phyloP scores from a whole-genome alignment of 345 rosid genomes.

The Syzygium jambos region DNA sequence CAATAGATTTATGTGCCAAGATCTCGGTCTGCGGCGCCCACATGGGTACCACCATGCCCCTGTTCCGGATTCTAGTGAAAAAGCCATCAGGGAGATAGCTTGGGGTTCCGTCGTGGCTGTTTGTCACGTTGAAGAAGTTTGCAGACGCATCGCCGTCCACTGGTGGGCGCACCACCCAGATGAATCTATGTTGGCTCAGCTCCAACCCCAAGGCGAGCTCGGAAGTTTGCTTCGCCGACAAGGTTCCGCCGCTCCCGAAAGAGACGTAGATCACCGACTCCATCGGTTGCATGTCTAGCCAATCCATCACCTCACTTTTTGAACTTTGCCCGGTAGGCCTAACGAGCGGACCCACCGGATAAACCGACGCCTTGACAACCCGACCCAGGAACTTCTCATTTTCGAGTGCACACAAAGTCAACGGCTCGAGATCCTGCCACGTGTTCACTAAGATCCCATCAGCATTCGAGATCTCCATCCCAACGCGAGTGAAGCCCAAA shows the following conservation, averaged over 20 bases:
- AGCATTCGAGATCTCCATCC: conserved; percentile 13
- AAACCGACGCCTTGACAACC: background rate
- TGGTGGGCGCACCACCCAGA: background rate
- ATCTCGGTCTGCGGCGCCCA: conserved; percentile 66
- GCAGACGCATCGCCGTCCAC: background rate
- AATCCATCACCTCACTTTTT: background rate
- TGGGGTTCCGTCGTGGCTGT: background rate
- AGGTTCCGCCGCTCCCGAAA: conserved; percentile 64
- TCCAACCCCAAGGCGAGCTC: conserved; percentile 35
- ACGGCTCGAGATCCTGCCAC: conserved; percentile 33
- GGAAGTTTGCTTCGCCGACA: conserved; percentile 17
- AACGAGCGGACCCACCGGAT: conserved; percentile 16
- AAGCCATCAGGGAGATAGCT: conserved; percentile 55
- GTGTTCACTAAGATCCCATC: conserved; percentile 60
- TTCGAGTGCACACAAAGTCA: conserved; percentile 14
- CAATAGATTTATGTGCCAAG: conserved; percentile 42
- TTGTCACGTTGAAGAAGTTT: background rate
- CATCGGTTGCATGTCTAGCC: conserved; percentile 41
- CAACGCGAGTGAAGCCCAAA: conserved; percentile 3
- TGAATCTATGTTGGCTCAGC: conserved; percentile 22
- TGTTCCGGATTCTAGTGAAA: conserved; percentile 13
- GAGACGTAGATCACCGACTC: conserved; percentile 53
- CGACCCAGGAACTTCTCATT: background rate
- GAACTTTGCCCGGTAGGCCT: background rate
- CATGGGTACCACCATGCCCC: conserved; percentile 29